Base-by-base conservation (phyloP, 139 green algal genomes). In the Chlorella vulgaris region DNA sequence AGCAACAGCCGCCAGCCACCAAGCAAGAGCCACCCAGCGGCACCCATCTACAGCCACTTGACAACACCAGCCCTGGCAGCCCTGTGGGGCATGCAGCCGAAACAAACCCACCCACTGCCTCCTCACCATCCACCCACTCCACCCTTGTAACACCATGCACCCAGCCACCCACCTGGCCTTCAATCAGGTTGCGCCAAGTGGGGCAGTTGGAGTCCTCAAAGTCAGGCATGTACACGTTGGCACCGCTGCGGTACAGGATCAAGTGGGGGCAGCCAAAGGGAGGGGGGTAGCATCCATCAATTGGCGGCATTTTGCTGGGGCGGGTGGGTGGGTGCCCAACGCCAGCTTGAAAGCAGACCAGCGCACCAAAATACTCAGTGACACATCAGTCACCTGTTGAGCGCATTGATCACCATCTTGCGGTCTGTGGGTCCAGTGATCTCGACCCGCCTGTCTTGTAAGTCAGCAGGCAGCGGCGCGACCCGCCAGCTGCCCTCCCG, bases 341-440 rank as follows among this genome's bases (percentile, higher is more conserved):
- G 47, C 13, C 13, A 55, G 47, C n/a, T n/a, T 10, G 47, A 15
- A 10, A 55, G 47, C 13, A 55, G 15, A 15, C 47, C 10, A 58
- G 47, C 15, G 47, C 10, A 24, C 15, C 13, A 58, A 15, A 10
- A 58, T 58, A 15, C 15, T 58, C 13, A 58, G 47, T 15, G 47
- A 10, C 47, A 58, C 15, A n/a, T 15, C 47, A 58, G 35, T 0
- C 60, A 73, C 91, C 92, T 69, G 86, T 96, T 96, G 50, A 97
- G 85, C 13, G 94, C 94, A 74, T 97, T 97, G 89, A 97, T 97
- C 43, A 97, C 91, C 94, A 97, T 97, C 86, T 97, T 97, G 62
- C 90, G 85, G 66, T 96, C 92, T 28, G 95, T 91, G 53, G 93
- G 94, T 8, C 93, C 91, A 10, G 94, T 97, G 82, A 97, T 97